These are phyloP conservation scores for Ustilago trichophora DNA, from an alignment of 1,284 basidiomycete species.

Conservation along the genomic window DNA sequence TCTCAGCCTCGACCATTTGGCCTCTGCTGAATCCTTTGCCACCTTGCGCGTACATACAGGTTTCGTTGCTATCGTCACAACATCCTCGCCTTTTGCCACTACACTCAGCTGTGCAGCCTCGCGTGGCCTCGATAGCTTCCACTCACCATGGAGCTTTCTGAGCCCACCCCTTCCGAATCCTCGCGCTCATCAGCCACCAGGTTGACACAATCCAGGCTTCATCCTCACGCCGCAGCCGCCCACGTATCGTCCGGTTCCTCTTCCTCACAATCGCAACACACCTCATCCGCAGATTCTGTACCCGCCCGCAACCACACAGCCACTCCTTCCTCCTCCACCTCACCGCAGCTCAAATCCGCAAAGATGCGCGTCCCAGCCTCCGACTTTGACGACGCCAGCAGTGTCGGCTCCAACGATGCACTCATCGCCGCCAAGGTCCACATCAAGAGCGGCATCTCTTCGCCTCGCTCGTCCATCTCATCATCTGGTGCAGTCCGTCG, in stretches of 20 bases:
- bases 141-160: conserved; percentile 14
- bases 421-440: conserved; percentile 28
- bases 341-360: conserved; percentile 18
- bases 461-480: conserved; percentile 46
- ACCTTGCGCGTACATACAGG: too few relatives aligned
- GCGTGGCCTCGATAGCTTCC: conserved; percentile 1
- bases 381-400: conserved; percentile 41
- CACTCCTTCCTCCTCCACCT: conserved; percentile 15
- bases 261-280: conserved; percentile 24
- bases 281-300: conserved; percentile 18
- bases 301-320: conserved; percentile 1
- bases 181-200: conserved; percentile 8
- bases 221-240: conserved; percentile 3
- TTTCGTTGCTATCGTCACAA: too few relatives aligned
- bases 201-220: conserved; percentile 1
- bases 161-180: conserved; percentile 1
- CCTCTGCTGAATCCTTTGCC: too few relatives aligned
- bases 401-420: conserved; percentile 35
- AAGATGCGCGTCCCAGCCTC: conserved; percentile 23
- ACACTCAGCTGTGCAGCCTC: not conserved
- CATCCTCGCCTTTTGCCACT: too few relatives aligned
- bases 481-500: conserved; percentile 36
- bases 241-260: conserved; percentile 30
- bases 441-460: conserved; percentile 44
- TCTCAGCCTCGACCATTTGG: not conserved